phyloP scores from a whole-genome alignment of 2,329 filamentous ascomycete genomes.

The Fusarium hostae region DNA sequence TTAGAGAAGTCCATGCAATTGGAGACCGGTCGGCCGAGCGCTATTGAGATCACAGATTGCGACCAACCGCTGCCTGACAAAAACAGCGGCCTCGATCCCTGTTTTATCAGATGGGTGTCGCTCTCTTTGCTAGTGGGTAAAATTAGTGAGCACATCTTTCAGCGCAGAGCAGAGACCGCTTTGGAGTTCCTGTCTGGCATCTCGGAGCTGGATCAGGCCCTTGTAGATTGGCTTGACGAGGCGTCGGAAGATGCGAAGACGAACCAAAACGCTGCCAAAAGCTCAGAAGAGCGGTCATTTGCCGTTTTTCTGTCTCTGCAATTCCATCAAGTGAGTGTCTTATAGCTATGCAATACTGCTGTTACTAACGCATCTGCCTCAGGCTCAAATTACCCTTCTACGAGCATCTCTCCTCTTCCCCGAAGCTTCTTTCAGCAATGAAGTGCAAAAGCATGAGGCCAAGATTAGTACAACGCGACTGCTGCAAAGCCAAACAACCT shows the following conservation, averaged over 20 bases:
- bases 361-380: fast-evolving
- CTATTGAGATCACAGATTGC: constrained; percentile 34
- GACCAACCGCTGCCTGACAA: constrained; percentile 28
- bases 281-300: constrained; percentile 18
- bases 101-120: constrained; percentile 33
- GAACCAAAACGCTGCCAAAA: constrained; percentile 2
- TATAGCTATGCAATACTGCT: fast-evolving
- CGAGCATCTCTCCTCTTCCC: constrained; percentile 37
- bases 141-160: constrained; percentile 39
- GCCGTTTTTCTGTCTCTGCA: constrained; percentile 30
- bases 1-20: constrained; percentile 39
- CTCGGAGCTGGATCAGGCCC: constrained; percentile 25
- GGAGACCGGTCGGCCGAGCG: constrained; percentile 35
- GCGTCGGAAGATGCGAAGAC: constrained; percentile 17
- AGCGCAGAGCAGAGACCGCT: constrained; percentile 22
- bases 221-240: constrained; percentile 33
- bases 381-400: constrained; percentile 38
- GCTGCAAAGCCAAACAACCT: constrained; percentile 33
- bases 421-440: constrained; percentile 23
- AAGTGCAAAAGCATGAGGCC: constrained; percentile 29
- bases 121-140: constrained; percentile 27
- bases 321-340: constrained; percentile 22
- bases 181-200: constrained; percentile 27
- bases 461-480: constrained; percentile 26
- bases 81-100: not conserved